Conservation (phyloP, 1,284 basidiomycete species). For the Cryptococcus sp. region DNA sequence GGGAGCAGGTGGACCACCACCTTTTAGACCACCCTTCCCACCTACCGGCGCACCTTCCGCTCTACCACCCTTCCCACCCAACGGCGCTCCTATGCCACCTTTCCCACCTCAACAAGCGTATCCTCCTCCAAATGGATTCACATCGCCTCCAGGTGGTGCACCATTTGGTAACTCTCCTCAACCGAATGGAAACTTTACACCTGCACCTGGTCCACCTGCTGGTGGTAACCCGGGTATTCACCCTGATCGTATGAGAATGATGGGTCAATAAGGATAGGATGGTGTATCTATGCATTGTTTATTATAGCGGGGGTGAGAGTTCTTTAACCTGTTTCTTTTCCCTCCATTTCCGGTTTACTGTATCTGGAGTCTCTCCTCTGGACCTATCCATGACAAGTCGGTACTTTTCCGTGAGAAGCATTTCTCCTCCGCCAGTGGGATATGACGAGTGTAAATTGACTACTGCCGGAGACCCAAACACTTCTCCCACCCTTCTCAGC, state of each 20-base stretch:
- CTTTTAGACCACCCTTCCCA: slow-evolving; percentile 14
- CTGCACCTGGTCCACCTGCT: slow-evolving; percentile 15
- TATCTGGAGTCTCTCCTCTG: slow-evolving; percentile 64
- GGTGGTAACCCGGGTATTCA: slow-evolving; percentile 58
- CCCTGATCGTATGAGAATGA: slow-evolving; percentile 80
- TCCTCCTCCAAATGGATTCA: neutral
- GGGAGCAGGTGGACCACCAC: slow-evolving; percentile 46
- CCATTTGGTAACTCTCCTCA: slow-evolving; percentile 9
- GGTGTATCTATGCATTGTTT: neutral
- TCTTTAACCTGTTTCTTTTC: slow-evolving; percentile 25
- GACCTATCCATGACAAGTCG: slow-evolving; percentile 62
- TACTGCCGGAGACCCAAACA: slow-evolving; percentile 31
- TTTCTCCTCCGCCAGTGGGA: slow-evolving; percentile 69
- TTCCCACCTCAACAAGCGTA: slow-evolving; percentile 54
- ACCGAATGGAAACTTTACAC: slow-evolving; percentile 6
- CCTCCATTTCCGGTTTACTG: slow-evolving; percentile 72
- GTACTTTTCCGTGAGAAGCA: slow-evolving; percentile 60
- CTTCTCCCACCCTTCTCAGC: slow-evolving; percentile 17
- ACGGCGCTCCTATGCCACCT: slow-evolving; percentile 50
- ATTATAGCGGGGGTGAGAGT: neutral
- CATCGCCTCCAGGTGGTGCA: neutral
- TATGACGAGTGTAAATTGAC: slow-evolving; percentile 50
- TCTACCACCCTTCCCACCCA: slow-evolving; percentile 5
- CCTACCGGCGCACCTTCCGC: slow-evolving; percentile 8
- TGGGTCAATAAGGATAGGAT: slow-evolving; percentile 49